Evolutionary conservation across 2,329 filamentous ascomycete species (phyloP), one percentile per base, ranked within the genome.

Genomic region (Aurifilum marmelostoma): DNA sequence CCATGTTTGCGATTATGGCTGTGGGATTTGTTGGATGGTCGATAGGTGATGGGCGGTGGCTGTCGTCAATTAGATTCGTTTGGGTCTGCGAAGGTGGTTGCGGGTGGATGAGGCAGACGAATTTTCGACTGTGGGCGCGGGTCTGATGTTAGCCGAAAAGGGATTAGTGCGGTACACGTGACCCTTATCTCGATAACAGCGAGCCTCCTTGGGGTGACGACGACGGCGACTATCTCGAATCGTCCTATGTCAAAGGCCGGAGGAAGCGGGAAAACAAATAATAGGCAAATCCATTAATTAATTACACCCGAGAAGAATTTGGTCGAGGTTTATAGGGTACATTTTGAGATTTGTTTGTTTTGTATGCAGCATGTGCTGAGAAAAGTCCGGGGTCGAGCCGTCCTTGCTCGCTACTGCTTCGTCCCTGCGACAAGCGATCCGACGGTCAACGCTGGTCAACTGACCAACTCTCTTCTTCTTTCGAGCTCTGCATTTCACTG

Each of bases 1-100:
- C 91, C 90, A 93, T 93, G 84, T 81, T 92, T 86, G 82, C 80
- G 71, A 66, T 68, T 50, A 52, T 66, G 69, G 62, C 66, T 69
- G 59, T 52, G 6, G 67, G 32, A 60, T 29, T 61, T 71, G 69
- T 68, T 60, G 64, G 67, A 64, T 39, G 67, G 41, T 34, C 64
- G 64, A 66, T 61, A n/a, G 37, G 61, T 64, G 64, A 62, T 62
- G 54, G 32, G 56, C 7, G 65, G 54, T n/a, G 41, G 41, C 47
- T 14, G 68, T 69, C 63, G 69, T 65, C 63, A 60, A 65, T 54
- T 50, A 41, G 43, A 47, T 50, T 64, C 62, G 65, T 60, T 54
- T 47, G 43, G 56, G 27, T 59, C 32, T 60, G 54, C 37, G n/a
- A 43, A 61, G 62, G 61, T 52, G 50, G 61, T 63, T 63, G 68